Evolutionary conservation across 2,329 filamentous ascomycete species (phyloP).

Genomic region (Capronia epimyces): DNA sequence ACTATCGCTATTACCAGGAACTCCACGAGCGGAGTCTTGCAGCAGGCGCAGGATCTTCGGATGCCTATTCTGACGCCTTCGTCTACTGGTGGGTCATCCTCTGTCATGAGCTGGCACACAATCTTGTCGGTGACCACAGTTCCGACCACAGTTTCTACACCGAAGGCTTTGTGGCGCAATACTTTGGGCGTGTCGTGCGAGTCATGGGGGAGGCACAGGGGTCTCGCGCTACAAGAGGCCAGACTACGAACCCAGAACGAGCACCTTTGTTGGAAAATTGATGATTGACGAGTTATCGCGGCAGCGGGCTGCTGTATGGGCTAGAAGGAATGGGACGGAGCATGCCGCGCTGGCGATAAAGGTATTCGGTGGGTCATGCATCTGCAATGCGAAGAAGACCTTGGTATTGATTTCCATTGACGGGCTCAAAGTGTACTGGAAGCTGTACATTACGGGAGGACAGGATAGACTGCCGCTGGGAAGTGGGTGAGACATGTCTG

Average conservation of each 20-base stretch:
- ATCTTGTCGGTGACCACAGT: slow-evolving; percentile 73
- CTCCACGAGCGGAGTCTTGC: slow-evolving; percentile 58
- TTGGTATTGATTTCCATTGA: too few species aligned
- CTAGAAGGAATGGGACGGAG: background rate
- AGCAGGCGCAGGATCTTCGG: slow-evolving; percentile 25
- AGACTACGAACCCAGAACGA: background rate
- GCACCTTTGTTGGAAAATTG: slow-evolving; percentile 11
- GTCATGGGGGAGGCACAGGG: slow-evolving; percentile 11
- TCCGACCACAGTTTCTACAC: slow-evolving; percentile 78
- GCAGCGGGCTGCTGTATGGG: too few species aligned
- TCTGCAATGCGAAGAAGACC: too few species aligned
- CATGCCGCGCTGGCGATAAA: too few species aligned
- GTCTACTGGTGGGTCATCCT: slow-evolving; percentile 95
- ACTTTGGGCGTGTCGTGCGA: slow-evolving; percentile 25
- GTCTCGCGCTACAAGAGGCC: background rate
- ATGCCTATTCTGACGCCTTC: slow-evolving; percentile 61
- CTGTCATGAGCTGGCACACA: slow-evolving; percentile 93
- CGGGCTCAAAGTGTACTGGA: too few species aligned
- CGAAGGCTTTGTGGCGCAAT: slow-evolving; percentile 30
- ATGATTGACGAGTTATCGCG: too few species aligned
- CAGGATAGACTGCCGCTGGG: too few species aligned
- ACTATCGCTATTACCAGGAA: slow-evolving; percentile 78
- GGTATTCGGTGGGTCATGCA: too few species aligned
- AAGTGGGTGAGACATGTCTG: too few species aligned
- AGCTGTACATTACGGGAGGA: too few species aligned